Evolutionary conservation across 2,329 filamentous ascomycete species (phyloP).

Genomic region (Botrytis elliptica): DNA sequence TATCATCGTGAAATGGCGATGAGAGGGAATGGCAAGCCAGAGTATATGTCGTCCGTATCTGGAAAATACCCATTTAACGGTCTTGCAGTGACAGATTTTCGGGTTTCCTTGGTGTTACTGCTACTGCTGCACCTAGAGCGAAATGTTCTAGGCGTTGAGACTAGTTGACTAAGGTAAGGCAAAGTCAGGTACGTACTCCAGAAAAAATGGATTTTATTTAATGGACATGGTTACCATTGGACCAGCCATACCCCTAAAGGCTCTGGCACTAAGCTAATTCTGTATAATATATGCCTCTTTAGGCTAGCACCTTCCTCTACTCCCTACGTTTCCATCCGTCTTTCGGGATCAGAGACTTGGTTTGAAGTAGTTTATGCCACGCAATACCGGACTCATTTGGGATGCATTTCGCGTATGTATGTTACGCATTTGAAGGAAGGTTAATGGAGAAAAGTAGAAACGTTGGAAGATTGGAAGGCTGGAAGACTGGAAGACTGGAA

Average conservation of each 20-base stretch:
- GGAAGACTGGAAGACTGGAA: too few species aligned
- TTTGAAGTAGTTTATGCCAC: slow-evolving; percentile 7
- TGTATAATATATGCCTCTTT: too few species aligned
- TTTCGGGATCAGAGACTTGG: slow-evolving; percentile 1
- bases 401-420: neutral
- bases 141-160: neutral
- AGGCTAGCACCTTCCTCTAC: too few species aligned
- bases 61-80: neutral
- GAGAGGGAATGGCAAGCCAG: neutral
- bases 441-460: neutral
- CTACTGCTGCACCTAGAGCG: neutral
- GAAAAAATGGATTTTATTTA: too few species aligned
- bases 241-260: too few species aligned
- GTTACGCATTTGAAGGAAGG: neutral
- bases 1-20: neutral
- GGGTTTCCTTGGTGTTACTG: neutral
- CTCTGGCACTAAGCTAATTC: too few species aligned
- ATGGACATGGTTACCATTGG: too few species aligned
- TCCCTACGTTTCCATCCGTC: neutral
- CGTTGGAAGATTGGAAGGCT: too few species aligned
- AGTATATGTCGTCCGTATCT: neutral
- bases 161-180: neutral
- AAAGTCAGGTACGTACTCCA: slow-evolving; percentile 3
- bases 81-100: neutral
- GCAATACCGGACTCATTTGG: neutral